Conservation (phyloP, 1,284 basidiomycete genomes). For the Cronartium quercuum region DNA sequence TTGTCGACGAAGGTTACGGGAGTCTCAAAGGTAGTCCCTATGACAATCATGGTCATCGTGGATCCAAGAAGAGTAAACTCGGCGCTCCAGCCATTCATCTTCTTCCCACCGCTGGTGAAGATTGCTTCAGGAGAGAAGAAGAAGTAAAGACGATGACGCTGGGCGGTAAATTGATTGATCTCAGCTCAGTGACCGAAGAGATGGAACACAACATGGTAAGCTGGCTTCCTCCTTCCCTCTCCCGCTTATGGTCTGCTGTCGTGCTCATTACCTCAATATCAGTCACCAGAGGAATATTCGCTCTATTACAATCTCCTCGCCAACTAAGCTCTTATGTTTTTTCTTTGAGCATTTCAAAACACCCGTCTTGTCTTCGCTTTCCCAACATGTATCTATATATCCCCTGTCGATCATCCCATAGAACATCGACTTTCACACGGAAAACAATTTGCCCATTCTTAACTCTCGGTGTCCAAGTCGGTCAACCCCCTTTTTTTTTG, state of each 20-base stretch:
- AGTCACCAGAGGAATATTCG: conserved; percentile 33
- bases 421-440: no score
- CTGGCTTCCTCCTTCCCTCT: not conserved
- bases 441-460: no score
- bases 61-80: conserved; percentile 7
- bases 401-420: no score
- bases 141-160: conserved; percentile 2
- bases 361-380: no score
- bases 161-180: conserved; percentile 29
- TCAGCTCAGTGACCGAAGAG: conserved; percentile 21
- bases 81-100: not conserved
- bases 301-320: conserved; percentile 5
- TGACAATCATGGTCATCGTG: not conserved
- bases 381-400: no score
- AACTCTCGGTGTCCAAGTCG: no score
- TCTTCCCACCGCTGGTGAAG: not conserved
- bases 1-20: not conserved
- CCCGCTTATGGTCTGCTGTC: not conserved
- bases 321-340: not conserved
- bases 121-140: no score
- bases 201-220: conserved; percentile 26
- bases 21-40: not conserved
- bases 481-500: no score
- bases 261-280: not conserved
- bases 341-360: no score